phyloP scores from a whole-genome alignment of 2,329 filamentous ascomycete species.

The Pseudogymnoascus verrucosus region DNA sequence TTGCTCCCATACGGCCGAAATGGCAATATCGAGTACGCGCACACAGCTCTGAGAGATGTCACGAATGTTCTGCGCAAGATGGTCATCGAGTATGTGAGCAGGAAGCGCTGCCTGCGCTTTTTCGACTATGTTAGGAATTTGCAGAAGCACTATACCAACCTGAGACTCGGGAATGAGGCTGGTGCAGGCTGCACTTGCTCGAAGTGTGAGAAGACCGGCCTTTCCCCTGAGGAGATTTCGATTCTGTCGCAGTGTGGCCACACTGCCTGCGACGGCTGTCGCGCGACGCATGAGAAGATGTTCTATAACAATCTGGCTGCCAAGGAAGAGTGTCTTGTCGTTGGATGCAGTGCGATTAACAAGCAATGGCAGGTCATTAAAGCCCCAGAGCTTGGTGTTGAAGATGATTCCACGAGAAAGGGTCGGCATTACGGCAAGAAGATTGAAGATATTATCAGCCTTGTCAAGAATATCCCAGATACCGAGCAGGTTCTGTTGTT shows the following conservation, averaged over 20 bases:
- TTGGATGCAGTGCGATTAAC: constrained; percentile 33
- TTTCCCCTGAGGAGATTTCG: constrained; percentile 27
- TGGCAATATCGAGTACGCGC: constrained; percentile 13
- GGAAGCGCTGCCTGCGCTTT: constrained; percentile 28
- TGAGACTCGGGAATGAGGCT: not conserved
- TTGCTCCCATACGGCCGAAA: constrained; percentile 11
- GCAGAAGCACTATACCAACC: constrained; percentile 18
- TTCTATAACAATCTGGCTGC: constrained; percentile 10
- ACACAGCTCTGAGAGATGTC: constrained; percentile 18
- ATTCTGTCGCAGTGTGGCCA: constrained; percentile 46
- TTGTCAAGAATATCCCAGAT: constrained; percentile 33
- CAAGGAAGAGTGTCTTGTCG: constrained; percentile 31
- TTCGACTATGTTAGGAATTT: constrained; percentile 27
- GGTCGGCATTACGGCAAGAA: constrained; percentile 37
- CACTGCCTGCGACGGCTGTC: constrained; percentile 37
- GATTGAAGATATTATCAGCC: constrained; percentile 35
- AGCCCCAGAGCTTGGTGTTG: constrained; percentile 29
- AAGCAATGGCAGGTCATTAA: constrained; percentile 34
- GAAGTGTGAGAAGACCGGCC: constrained; percentile 25
- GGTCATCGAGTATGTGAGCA: constrained; percentile 26
- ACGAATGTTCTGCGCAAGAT: constrained; percentile 21
- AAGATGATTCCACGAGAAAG: constrained; percentile 18
- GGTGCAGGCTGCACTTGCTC: constrained; percentile 22
- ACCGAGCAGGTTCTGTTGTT: constrained; percentile 49
- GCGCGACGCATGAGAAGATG: constrained; percentile 14